Conservation (phyloP, 1,284 basidiomycete species). For the Malassezia sympodialis region DNA sequence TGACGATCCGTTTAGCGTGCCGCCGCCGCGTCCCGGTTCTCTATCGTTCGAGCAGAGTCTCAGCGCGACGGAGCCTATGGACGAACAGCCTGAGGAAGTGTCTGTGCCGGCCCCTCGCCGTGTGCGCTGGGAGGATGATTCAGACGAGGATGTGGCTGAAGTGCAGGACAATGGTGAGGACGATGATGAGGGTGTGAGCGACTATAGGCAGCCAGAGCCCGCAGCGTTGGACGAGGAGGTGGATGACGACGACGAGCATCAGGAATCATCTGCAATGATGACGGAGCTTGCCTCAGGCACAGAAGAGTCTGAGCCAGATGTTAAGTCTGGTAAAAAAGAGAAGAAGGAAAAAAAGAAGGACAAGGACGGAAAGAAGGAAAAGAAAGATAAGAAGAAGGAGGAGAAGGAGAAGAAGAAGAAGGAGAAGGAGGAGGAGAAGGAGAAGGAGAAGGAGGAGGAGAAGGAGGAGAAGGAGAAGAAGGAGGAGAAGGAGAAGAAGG, state of each 20-base stretch:
- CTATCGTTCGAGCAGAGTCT: constrained; percentile 20
- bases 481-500: background rate
- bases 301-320: background rate
- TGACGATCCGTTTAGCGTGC: constrained; percentile 63
- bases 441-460: background rate
- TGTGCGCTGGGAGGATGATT: constrained; percentile 13
- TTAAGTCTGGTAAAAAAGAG: background rate
- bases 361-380: constrained; percentile 6
- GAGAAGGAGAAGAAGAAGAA: background rate
- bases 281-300: background rate
- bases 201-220: background rate
- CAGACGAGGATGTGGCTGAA: constrained; percentile 8
- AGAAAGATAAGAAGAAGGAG: constrained; percentile 7
- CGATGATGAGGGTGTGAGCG: background rate
- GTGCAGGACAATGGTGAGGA: constrained; percentile 4
- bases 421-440: background rate
- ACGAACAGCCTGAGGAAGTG: constrained; percentile 6
- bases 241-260: background rate
- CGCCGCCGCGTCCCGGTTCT: constrained; percentile 25
- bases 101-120: constrained; percentile 3
- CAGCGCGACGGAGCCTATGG: constrained; percentile 11
- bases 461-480: background rate
- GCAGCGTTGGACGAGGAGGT: background rate
- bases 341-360: constrained; percentile 6
- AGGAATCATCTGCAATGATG: background rate